These are phyloP conservation scores for Zymoseptoria ardabiliae DNA, from an alignment of 2,329 filamentous ascomycete species.

Conservation along the genomic window DNA sequence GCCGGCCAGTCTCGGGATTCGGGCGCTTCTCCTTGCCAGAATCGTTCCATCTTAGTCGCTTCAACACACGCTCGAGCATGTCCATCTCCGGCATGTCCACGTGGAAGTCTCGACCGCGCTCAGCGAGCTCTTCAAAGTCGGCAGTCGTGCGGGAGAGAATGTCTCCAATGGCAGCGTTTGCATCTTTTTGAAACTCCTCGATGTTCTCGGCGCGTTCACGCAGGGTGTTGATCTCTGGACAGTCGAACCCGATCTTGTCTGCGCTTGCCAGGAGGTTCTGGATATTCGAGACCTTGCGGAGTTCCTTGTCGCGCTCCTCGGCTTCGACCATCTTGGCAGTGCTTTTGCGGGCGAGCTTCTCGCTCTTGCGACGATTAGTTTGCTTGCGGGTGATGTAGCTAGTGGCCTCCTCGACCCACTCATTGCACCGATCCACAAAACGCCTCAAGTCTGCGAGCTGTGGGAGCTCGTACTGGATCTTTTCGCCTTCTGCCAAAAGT, in stretches of 20 bases:
- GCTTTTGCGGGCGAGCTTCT: conserved; percentile 73
- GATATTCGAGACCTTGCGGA: conserved; percentile 83
- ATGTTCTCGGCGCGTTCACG: conserved; percentile 81
- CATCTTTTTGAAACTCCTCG: conserved; percentile 73
- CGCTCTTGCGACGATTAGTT: conserved; percentile 91
- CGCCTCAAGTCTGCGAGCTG: conserved; percentile 73
- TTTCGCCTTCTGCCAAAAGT: conserved; percentile 86
- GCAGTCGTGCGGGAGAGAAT: conserved; percentile 56
- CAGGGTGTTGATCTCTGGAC: conserved; percentile 78
- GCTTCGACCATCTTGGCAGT: conserved; percentile 65
- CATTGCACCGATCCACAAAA: conserved; percentile 93
- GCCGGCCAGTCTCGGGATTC: conserved; percentile 24
- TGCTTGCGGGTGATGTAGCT: conserved; percentile 96
- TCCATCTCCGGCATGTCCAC: conserved; percentile 88
- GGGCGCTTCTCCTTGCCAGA: conserved; percentile 54
- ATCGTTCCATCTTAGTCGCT: conserved; percentile 83
- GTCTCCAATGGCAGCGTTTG: conserved; percentile 61
- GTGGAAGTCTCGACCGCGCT: conserved; percentile 81
- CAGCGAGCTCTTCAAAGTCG: conserved; percentile 84
- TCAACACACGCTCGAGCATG: conserved; percentile 67
- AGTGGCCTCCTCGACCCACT: conserved; percentile 95
- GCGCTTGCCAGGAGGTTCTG: conserved; percentile 76
- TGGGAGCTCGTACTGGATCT: conserved; percentile 82
- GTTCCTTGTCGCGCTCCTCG: conserved; percentile 75
- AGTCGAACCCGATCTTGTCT: conserved; percentile 84